A percentile compares a stretch with the other conserved stretches of the same genome.
Conservation (phyloP, 257 asterid genomes). For the Vinca minor region DNA sequence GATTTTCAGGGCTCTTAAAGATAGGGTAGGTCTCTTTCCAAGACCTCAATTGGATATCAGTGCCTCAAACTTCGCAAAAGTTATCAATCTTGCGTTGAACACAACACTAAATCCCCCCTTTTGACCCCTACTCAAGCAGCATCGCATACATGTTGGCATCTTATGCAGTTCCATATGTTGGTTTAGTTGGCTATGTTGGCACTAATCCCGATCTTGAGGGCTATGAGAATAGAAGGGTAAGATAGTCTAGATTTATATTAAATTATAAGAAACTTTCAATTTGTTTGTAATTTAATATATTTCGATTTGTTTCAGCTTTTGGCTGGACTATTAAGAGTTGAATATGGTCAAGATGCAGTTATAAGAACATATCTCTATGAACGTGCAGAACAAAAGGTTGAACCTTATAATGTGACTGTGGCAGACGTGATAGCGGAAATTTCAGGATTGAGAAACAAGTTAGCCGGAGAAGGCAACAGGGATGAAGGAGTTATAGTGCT, state of each 20-base stretch:
- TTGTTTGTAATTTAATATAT: too few species aligned
- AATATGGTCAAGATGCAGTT: conserved; percentile 42
- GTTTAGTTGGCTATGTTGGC: too few species aligned
- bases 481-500: conserved; percentile 41
- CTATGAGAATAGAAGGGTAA: conserved; percentile 17
- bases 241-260: not conserved
- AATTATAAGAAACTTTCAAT: too few species aligned
- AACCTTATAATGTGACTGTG: conserved; percentile 30
- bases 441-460: conserved; percentile 29
- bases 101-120: conserved; percentile 31
- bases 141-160: conserved; percentile 32
- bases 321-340: conserved; percentile 40
- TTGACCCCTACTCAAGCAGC: too few species aligned
- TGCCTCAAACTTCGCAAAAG: conserved; percentile 24
- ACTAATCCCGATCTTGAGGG: conserved; percentile 37
- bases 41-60: conserved; percentile 40
- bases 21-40: conserved; percentile 32
- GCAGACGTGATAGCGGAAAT: conserved; percentile 29
- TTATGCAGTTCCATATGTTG: too few species aligned
- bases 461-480: conserved; percentile 31
- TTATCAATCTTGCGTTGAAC: conserved; percentile 37
- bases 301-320: conserved; percentile 18
- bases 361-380: too few species aligned
- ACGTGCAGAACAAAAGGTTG: conserved; percentile 16
- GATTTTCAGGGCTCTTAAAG: conserved; percentile 25